These are phyloP conservation scores for Hortaea werneckii DNA, from an alignment of 2,329 filamentous ascomycete species.

Conservation along the genomic window DNA sequence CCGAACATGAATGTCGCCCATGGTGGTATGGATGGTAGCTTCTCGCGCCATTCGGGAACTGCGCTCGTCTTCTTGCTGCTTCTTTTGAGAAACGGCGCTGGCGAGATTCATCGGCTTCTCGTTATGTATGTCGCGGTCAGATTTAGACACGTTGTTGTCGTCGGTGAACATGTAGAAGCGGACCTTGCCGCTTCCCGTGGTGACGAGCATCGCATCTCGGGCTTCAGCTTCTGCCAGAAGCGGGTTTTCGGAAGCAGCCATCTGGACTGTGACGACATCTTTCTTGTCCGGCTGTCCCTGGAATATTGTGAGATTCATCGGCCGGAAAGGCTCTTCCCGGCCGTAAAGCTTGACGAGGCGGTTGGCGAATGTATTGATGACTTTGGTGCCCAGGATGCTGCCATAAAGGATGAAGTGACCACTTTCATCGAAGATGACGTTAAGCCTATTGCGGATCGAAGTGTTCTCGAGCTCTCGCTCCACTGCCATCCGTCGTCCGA, in stretches of 20 bases:
- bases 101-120: conserved; percentile 69
- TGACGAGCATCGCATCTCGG: conserved; percentile 78
- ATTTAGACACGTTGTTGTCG: conserved; percentile 71
- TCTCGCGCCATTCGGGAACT: conserved; percentile 63
- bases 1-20: conserved; percentile 87
- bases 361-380: conserved; percentile 92
- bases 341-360: conserved; percentile 83
- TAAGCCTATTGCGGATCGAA: conserved; percentile 58
- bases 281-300: conserved; percentile 95
- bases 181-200: conserved; percentile 74
- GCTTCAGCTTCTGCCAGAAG: conserved; percentile 84
- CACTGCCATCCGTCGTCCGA: conserved; percentile 74
- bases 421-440: conserved; percentile 91
- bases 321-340: conserved; percentile 76
- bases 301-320: conserved; percentile 75
- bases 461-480: conserved; percentile 77
- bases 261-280: conserved; percentile 82
- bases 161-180: conserved; percentile 99
- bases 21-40: conserved; percentile 82
- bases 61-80: conserved; percentile 45
- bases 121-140: conserved; percentile 83
- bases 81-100: conserved; percentile 39
- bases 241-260: conserved; percentile 92
- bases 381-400: conserved; percentile 83
- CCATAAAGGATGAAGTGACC: conserved; percentile 92